Evolutionary conservation across 495 filamentous ascomycete genomes (phyloP).

Genomic region (Penicillium maclennaniae): DNA sequence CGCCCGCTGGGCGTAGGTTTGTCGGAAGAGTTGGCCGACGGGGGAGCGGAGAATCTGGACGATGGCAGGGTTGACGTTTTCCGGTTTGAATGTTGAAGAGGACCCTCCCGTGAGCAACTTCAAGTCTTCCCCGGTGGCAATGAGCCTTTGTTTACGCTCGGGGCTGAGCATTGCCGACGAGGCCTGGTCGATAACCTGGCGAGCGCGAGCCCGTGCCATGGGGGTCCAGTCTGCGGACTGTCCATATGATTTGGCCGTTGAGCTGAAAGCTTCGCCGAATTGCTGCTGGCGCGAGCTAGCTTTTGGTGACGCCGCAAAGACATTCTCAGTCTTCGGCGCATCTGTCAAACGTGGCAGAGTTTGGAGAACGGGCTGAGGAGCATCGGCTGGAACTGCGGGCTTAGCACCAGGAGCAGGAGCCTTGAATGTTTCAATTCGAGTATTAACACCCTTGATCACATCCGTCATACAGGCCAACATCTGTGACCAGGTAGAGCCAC

Average conservation of each 20-base stretch:
- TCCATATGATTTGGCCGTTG: conserved; percentile 56
- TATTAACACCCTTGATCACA: conserved; percentile 60
- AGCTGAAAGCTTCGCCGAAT: conserved; percentile 50
- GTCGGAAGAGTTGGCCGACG: conserved; percentile 66
- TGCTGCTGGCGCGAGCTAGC: conserved; percentile 46
- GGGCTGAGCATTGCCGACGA: conserved; percentile 40
- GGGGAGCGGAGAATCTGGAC: conserved; percentile 43
- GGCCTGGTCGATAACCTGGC: conserved; percentile 41
- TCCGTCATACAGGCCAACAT: conserved; percentile 63
- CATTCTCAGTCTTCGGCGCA: conserved; percentile 55
- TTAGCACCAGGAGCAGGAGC: conserved; percentile 41
- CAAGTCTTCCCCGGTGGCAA: conserved; percentile 34
- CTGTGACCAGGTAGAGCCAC: conserved; percentile 76
- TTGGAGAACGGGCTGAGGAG: conserved; percentile 36
- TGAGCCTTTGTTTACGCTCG: conserved; percentile 39
- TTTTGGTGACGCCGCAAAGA: conserved; percentile 50
- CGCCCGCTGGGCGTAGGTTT: conserved; percentile 60
- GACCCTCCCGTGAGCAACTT: conserved; percentile 37
- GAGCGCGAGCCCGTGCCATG: conserved; percentile 37
- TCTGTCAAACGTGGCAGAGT: conserved; percentile 48
- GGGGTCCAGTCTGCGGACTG: conserved; percentile 52
- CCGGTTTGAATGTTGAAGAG: conserved; percentile 31
- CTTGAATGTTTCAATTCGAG: conserved; percentile 57
- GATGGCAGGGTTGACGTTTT: conserved; percentile 36
- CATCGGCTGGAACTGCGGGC: conserved; percentile 23